These are phyloP conservation scores for Candida fluviatilis DNA, from an alignment of 805 yeast species.

Conservation along the genomic window DNA sequence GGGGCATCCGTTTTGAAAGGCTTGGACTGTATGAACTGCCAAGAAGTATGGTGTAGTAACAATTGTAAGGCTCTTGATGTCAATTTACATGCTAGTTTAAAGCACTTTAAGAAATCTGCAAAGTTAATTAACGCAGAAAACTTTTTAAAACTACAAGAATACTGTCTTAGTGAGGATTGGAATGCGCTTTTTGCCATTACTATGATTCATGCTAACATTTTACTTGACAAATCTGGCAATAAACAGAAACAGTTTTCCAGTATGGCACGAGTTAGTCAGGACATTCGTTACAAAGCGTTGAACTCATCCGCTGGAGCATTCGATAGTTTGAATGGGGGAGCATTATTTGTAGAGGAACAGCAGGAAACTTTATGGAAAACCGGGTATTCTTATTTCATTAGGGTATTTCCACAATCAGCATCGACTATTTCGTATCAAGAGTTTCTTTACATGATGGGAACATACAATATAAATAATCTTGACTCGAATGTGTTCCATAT, in stretches of 20 bases:
- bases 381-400: constrained; percentile 48
- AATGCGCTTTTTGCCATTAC: constrained; percentile 65
- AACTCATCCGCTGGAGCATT: constrained; percentile 53
- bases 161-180: constrained; percentile 63
- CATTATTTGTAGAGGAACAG: constrained; percentile 51
- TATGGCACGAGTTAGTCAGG: constrained; percentile 70
- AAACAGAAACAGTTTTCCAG: constrained; percentile 48
- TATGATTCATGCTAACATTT: constrained; percentile 44
- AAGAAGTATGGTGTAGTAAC: constrained; percentile 67
- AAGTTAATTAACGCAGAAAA: constrained; percentile 40
- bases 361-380: constrained; percentile 56
- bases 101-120: constrained; percentile 46
- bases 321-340: constrained; percentile 50
- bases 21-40: constrained; percentile 62
- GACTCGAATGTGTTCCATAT: constrained; percentile 57
- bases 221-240: constrained; percentile 39
- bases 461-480: constrained; percentile 69
- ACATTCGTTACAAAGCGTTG: constrained; percentile 53
- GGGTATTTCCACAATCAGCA: constrained; percentile 41
- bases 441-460: constrained; percentile 61
- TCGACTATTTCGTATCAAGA: constrained; percentile 42
- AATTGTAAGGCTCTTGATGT: constrained; percentile 53
- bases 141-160: constrained; percentile 56
- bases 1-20: constrained; percentile 38
- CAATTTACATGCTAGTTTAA: constrained; percentile 48